Conservation (phyloP, 306 rosid genomes). For the Crataegus laevigata region DNA sequence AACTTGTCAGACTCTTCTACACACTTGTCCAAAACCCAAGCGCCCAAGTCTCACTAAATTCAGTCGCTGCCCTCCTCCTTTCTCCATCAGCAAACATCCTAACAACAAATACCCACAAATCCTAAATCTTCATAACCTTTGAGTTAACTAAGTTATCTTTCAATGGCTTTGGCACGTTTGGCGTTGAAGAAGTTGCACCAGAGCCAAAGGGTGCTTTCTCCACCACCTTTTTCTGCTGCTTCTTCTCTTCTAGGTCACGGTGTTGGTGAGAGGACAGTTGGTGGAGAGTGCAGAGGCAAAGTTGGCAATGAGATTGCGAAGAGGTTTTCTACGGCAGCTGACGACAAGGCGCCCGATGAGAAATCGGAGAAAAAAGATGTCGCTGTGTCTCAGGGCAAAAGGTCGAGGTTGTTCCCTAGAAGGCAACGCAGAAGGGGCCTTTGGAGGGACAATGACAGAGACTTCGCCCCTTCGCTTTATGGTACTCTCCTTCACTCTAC, state of each 20-base stretch:
- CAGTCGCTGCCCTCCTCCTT: not conserved
- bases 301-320: conserved; percentile 22
- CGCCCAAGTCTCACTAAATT: conserved; percentile 19
- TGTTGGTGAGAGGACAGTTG: not conserved
- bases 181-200: conserved; percentile 48
- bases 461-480: conserved; percentile 41
- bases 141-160: not conserved
- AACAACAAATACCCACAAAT: not conserved
- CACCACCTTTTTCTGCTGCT: conserved; percentile 22
- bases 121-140: not conserved
- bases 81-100: not conserved
- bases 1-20: conserved; percentile 43
- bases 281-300: conserved; percentile 15
- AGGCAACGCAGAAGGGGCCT: conserved; percentile 38
- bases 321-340: conserved; percentile 22
- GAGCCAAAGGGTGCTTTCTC: conserved; percentile 17
- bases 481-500: conserved; percentile 28
- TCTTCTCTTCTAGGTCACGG: conserved; percentile 6
- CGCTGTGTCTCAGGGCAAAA: conserved; percentile 37
- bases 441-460: conserved; percentile 35
- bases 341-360: conserved; percentile 31
- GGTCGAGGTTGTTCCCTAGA: conserved; percentile 37
- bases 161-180: conserved; percentile 71
- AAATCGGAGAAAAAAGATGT: conserved; percentile 34
- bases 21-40: conserved; percentile 21